Evolutionary conservation across 345 rosid species (phyloP).

Genomic region (Rhizophora apiculata): DNA sequence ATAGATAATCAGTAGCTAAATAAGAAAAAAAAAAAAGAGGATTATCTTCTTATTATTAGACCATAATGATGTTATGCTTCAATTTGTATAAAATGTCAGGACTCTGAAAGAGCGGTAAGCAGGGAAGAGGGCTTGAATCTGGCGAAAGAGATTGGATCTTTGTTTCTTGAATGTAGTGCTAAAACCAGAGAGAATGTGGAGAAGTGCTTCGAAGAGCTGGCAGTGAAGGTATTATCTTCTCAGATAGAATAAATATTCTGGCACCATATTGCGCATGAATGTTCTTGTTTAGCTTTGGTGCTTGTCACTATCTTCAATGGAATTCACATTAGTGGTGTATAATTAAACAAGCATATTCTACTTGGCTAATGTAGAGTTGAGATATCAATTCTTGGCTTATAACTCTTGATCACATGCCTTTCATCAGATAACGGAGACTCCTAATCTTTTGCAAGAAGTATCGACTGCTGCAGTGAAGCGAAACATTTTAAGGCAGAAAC

Average conservation of each 20-base stretch:
- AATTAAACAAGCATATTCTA: not conserved
- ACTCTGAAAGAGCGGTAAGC: constrained; percentile 77
- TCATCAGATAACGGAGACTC: constrained; percentile 88
- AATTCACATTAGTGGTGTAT: not conserved
- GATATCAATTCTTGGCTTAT: constrained; percentile 1
- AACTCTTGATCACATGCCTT: not conserved
- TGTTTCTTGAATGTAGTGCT: constrained; percentile 90
- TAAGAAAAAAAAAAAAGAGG: not conserved
- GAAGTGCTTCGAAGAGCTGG: constrained; percentile 85
- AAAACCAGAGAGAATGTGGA: constrained; percentile 83
- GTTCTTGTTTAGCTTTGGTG: not conserved
- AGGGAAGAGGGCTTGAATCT: constrained; percentile 79
- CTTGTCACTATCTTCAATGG: not conserved
- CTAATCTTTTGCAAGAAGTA: constrained; percentile 92
- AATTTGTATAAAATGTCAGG: constrained; percentile 43
- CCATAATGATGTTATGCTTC: not conserved
- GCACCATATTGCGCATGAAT: not conserved
- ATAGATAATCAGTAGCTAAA: not conserved
- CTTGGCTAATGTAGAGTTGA: no score
- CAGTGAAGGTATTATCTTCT: constrained; percentile 56
- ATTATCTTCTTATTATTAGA: constrained; percentile 2
- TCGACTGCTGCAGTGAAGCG: constrained; percentile 63
- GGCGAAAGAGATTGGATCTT: constrained; percentile 67
- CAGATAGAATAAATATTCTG: not conserved
- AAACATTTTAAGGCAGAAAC: constrained; percentile 66